A percentile compares a stretch with the other conserved stretches of the same genome.
Conservation (phyloP, 352 stramenopile genomes). For the Phytopythium delawarense region DNA sequence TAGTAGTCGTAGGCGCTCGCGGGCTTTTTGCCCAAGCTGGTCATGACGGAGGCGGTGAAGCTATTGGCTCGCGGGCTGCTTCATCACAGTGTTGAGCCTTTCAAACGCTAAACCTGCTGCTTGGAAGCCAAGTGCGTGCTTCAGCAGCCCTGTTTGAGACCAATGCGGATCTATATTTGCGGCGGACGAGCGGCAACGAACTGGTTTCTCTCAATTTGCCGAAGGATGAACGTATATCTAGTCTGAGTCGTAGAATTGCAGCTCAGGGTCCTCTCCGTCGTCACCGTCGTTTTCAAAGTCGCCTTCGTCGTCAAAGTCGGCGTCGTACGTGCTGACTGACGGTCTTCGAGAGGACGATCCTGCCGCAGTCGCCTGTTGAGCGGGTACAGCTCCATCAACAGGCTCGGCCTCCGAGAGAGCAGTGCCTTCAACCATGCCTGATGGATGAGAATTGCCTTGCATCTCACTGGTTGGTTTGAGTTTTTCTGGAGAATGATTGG, state of each 20-base stretch:
- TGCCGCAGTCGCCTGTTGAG: neutral
- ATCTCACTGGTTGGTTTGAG: neutral
- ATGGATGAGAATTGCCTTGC: neutral
- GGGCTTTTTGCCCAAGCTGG: slow-evolving; percentile 8
- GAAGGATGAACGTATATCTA: neutral
- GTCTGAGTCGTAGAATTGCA: slow-evolving; percentile 10
- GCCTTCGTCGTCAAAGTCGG: slow-evolving; percentile 15
- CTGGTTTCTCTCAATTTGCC: neutral
- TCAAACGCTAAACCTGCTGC: neutral
- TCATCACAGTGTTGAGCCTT: neutral
- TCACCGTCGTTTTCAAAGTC: neutral
- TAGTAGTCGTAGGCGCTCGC: slow-evolving; percentile 48
- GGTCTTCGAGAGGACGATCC: neutral
- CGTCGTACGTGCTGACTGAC: slow-evolving; percentile 12
- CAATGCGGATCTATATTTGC: slow-evolving; percentile 4
- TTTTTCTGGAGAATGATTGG: neutral
- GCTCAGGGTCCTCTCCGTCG: slow-evolving; percentile 1
- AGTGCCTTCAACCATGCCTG: neutral
- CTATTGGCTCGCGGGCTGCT: no score
- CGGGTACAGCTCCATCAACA: neutral
- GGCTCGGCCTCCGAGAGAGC: neutral
- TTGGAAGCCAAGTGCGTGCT: no score
- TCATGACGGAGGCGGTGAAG: neutral
- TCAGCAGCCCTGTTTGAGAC: no score
- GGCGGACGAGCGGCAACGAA: neutral